Base-by-base conservation (phyloP, 805 yeast species). In the Isabelozyma gotoi region DNA sequence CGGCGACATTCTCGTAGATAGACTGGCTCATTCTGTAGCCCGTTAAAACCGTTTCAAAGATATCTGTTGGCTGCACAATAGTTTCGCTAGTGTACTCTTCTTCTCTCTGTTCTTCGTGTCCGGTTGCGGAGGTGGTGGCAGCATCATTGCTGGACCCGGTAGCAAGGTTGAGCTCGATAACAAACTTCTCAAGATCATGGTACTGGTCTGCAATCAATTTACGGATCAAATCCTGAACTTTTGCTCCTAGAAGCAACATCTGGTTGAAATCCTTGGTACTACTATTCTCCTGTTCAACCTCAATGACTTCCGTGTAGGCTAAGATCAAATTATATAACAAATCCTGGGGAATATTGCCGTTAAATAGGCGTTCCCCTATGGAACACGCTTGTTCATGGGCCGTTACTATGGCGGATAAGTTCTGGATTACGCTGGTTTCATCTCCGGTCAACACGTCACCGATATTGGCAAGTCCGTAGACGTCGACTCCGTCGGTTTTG, bases 301-400 rank as follows among this genome's bases (percentile, higher is more conserved):
- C 83, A 32, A 77, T 57, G 7, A 65, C 64, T 47, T 78, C 81
- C 21, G 71, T 68, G 48, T 75, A 75, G 6, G 73, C 77, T 36
- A 78, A 52, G 0, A 73, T 78, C 8, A 72, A 57, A 48, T 78
- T 79, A 55, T 64, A 77, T 21, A 69, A 56, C 38, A 78, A 59
- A 50, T 79, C 84, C 58, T 65, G 57, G 3, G 74, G 68, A 4
- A 53, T 45, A 3, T 47, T 44, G 2, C 33, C 47, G 4, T 55
- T 51, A 31, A 17, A 16, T 14, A 12, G 8, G 20, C 19, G 16
- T 14, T 35, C 38, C 11, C 19, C 38, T 11, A 48, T 20, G 0
- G 40, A 42, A 18, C 74, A 46, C 0, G 78, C 68, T 3, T 41
- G 43, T 40, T 74, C 76, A 49, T 73, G 80, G 10, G 68, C 63